These are phyloP conservation scores for Populus hybrid DNA, from an alignment of 441 rosid genomes.

Conservation along the genomic window DNA sequence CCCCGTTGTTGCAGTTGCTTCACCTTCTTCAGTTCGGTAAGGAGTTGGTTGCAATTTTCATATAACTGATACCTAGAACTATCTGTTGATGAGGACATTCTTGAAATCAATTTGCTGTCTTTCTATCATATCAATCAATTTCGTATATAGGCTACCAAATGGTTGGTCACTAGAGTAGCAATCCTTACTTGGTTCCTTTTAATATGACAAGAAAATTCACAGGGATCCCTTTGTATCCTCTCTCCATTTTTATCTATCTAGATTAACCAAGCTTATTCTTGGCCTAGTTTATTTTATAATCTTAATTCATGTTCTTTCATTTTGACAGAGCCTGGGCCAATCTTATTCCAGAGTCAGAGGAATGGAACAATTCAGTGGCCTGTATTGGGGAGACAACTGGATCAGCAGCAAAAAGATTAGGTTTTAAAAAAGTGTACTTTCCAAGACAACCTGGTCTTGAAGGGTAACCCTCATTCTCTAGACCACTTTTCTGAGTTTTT, in stretches of 20 bases:
- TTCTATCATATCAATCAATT: neutral
- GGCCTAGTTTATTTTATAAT: slow-evolving; percentile 8
- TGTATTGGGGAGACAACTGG: slow-evolving; percentile 98
- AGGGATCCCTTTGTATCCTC: neutral
- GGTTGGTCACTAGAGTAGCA: slow-evolving; percentile 3
- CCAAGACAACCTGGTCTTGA: slow-evolving; percentile 83
- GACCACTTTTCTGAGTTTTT: neutral
- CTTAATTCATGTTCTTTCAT: slow-evolving; percentile 20
- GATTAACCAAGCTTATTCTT: neutral
- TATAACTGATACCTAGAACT: neutral
- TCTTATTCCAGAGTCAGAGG: slow-evolving; percentile 52
- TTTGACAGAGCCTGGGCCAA: slow-evolving; percentile 73
- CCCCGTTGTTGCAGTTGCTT: slow-evolving; percentile 85
- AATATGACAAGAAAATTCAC: neutral
- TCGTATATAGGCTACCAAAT: neutral
- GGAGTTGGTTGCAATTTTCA: slow-evolving; percentile 10
- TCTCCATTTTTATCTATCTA: slow-evolving; percentile 8
- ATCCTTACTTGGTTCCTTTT: slow-evolving; percentile 7
- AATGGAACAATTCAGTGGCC: slow-evolving; percentile 65
- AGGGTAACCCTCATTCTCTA: slow-evolving; percentile 52
- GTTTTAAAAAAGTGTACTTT: slow-evolving; percentile 65
- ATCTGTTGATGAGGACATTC: slow-evolving; percentile 1
- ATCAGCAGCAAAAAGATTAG: slow-evolving; percentile 69
- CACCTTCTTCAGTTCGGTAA: slow-evolving; percentile 85
- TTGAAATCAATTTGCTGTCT: neutral